Conservation (phyloP, 108 stramenopile genomes). For the Phaeodactylum tricornutum region DNA sequence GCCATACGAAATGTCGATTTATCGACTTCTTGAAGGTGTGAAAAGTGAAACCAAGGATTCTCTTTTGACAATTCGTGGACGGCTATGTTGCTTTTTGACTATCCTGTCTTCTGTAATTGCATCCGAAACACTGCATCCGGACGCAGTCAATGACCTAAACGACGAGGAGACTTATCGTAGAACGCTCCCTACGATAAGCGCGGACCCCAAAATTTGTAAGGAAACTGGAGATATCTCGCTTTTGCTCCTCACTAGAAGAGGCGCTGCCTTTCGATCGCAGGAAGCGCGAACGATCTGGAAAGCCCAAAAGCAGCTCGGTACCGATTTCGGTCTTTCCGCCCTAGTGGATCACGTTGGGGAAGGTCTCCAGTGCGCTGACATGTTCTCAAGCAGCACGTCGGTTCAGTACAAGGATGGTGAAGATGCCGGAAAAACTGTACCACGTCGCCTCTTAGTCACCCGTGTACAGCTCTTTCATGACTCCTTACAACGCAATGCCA, state of each 20-base stretch:
- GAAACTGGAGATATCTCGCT: conserved; percentile 58
- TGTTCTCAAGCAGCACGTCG: conserved; percentile 15
- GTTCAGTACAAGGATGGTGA: conserved; percentile 76
- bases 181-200: conserved; percentile 24
- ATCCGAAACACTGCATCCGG: conserved; percentile 36
- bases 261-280: conserved; percentile 49
- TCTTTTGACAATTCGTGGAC: conserved; percentile 33
- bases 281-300: conserved; percentile 67
- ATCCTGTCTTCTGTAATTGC: conserved; percentile 52
- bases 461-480: conserved; percentile 61
- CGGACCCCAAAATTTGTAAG: conserved; percentile 74
- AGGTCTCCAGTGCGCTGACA: conserved; percentile 29
- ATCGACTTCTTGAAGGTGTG: conserved; percentile 26
- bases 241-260: conserved; percentile 56
- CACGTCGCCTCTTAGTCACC: conserved; percentile 57
- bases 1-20: conserved; percentile 60
- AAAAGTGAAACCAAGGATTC: conserved; percentile 25
- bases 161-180: conserved; percentile 15
- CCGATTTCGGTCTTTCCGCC: conserved; percentile 52
- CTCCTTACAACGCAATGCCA: conserved; percentile 51
- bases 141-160: conserved; percentile 10
- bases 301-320: conserved; percentile 67
- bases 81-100: conserved; percentile 35
- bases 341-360: conserved; percentile 44
- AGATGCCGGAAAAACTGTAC: conserved; percentile 70